phyloP scores from a whole-genome alignment of 1,139 yeast species.

The Debaryomycetaceae sp. region DNA sequence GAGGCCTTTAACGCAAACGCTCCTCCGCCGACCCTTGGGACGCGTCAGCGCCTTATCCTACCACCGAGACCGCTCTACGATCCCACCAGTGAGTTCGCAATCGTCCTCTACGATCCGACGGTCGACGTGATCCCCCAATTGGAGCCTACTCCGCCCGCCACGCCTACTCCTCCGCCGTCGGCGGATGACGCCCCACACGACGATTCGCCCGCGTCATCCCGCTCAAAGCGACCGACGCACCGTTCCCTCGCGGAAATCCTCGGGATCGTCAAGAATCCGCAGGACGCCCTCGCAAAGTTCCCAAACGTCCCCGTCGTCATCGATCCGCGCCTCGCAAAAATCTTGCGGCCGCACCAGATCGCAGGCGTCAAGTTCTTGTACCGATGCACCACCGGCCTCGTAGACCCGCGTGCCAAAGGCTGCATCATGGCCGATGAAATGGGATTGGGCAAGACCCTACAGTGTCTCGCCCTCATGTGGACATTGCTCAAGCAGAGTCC shows the following conservation, averaged over 20 bases:
- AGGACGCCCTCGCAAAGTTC: conserved; percentile 37
- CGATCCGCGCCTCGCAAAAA: conserved; percentile 78
- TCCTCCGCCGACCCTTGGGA: conserved; percentile 71
- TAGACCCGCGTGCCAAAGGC: conserved; percentile 82
- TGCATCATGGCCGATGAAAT: conserved; percentile 99
- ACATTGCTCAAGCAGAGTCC: conserved; percentile 86
- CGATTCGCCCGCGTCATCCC: conserved; percentile 11
- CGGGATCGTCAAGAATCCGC: conserved; percentile 52
- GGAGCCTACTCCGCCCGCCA: conserved; percentile 25
- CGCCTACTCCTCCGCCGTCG: conserved; percentile 2
- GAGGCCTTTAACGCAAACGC: conserved; percentile 11
- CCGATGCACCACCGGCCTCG: conserved; percentile 80
- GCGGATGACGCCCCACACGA: conserved; percentile 8
- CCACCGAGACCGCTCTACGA: conserved; percentile 90
- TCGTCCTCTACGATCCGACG: conserved; percentile 91
- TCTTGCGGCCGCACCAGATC: conserved; percentile 89
- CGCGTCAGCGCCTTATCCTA: conserved; percentile 52
- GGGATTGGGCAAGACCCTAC: conserved; percentile 96
- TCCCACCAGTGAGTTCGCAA: conserved; percentile 88
- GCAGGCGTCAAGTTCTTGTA: conserved; percentile 91
- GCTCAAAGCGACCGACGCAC: conserved; percentile 31
- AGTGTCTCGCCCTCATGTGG: conserved; percentile 91
- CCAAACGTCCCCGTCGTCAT: conserved; percentile 94
- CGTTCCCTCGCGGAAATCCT: conserved; percentile 71
- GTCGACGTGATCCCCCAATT: conserved; percentile 52